Conservation (phyloP, 2,329 filamentous ascomycete species). For the Sporothrix mexicana region DNA sequence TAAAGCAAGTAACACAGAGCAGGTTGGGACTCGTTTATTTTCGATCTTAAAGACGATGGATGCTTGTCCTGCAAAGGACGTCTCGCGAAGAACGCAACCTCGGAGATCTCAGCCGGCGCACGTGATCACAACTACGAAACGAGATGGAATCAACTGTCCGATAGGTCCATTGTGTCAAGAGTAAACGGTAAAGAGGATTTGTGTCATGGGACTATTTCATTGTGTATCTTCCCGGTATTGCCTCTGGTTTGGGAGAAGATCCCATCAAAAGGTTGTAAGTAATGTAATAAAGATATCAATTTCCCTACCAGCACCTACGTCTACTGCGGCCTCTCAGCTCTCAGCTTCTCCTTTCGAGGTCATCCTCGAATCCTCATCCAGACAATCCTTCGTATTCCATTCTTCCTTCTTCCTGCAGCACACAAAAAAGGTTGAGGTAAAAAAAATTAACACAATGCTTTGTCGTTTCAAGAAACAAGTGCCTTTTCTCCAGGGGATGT, state of each 20-base stretch:
- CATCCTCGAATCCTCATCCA: neutral
- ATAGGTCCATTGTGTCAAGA: neutral
- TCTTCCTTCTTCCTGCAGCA: constrained; percentile 1
- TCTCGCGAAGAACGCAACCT: neutral
- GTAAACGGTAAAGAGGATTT: neutral
- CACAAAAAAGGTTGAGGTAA: neutral
- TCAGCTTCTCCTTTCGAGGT: neutral
- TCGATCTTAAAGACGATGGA: no score
- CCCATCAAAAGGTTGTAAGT: neutral
- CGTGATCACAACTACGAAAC: neutral
- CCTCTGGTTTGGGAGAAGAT: neutral
- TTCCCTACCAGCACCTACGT: constrained; percentile 16
- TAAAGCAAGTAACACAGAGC: no score
- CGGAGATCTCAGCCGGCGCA: neutral
- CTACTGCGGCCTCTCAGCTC: constrained; percentile 14
- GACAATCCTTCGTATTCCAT: neutral
- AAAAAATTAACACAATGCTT: constrained; percentile 6
- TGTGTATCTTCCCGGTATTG: constrained; percentile 14
- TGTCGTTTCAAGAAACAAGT: constrained; percentile 22
- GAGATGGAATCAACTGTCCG: neutral
- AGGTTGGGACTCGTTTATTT: no score
- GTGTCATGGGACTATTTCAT: constrained; percentile 3
- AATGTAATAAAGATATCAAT: constrained; percentile 16
- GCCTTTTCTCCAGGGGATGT: neutral
- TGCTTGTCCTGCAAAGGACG: neutral